phyloP scores from a whole-genome alignment of 495 filamentous ascomycete species.

The Xylaria grammica region DNA sequence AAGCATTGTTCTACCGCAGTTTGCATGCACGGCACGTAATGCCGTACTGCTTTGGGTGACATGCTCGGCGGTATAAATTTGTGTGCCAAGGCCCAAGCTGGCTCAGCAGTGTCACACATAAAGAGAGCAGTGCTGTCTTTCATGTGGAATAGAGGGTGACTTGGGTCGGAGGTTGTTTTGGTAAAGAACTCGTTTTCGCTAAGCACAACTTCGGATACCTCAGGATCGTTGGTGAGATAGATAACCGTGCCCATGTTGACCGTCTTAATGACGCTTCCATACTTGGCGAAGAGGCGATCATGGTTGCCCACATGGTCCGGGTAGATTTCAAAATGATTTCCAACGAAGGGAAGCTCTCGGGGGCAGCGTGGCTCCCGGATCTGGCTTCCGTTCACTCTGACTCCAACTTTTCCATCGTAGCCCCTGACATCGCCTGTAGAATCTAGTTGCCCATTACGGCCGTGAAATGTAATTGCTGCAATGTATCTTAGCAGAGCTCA shows the following conservation, averaged over 20 bases:
- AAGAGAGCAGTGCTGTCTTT: not conserved
- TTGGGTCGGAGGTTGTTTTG: constrained; percentile 44
- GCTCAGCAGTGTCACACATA: constrained; percentile 44
- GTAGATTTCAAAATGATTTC: constrained; percentile 54
- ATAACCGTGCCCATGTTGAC: constrained; percentile 48
- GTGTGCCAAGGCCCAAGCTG: constrained; percentile 46
- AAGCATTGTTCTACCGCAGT: constrained; percentile 44
- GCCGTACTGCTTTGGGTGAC: constrained; percentile 51
- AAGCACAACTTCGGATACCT: constrained; percentile 41
- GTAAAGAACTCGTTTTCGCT: constrained; percentile 48
- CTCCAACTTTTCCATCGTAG: not conserved
- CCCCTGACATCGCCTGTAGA: not conserved
- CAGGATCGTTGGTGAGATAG: constrained; percentile 53
- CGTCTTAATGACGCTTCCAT: constrained; percentile 52
- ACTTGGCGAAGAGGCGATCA: constrained; percentile 51
- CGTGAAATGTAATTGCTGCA: constrained; percentile 4
- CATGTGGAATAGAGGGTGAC: constrained; percentile 8
- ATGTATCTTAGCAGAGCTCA: not conserved
- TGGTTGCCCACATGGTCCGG: constrained; percentile 57
- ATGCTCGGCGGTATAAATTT: constrained; percentile 54
- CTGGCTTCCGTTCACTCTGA: not conserved
- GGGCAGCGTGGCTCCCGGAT: constrained; percentile 47
- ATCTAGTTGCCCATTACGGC: not conserved
- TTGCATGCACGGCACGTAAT: constrained; percentile 56
- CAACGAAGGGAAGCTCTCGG: constrained; percentile 45